Base-by-base conservation (phyloP, 2,329 filamentous ascomycete species). In the Colletotrichum higginsianum region DNA sequence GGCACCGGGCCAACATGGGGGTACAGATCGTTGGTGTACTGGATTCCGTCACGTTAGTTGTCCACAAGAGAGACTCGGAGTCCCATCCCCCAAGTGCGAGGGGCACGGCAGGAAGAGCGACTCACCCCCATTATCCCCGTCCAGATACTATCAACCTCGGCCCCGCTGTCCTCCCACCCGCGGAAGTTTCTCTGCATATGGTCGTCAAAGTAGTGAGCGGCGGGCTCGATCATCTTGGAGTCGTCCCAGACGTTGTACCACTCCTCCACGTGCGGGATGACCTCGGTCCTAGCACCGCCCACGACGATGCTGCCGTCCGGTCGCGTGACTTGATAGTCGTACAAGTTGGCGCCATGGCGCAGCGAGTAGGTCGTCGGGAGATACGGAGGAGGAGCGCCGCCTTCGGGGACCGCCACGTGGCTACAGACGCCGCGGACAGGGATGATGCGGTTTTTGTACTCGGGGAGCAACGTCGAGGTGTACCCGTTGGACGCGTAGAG, bases 401-500 rank as follows among this genome's bases (percentile, higher is more conserved):
- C 74, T 7, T 76, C 73, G 3, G 79, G 76, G 2, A 73, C 74
- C 18, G 61, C 70, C 13, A 81, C 79, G 4, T 75, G 76, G 44
- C 78, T 79, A 67, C 80, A 81, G 2, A 80, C 80, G 1, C 89
- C 91, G 50, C 90, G 86, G 3, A 88, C 86, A 0, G 92, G 92
- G 11, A 92, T 84, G 70, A 94, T 92, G 12, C 88, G 86, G 70
- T 87, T 85, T 8, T 83, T 80, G 77, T 92, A 92, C 66, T 85
- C 78, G 0, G 90, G 90, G 1, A 91, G 81, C 7, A 94, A 78
- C 15, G 87, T 85, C 1, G 89, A 87, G 0, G 90, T 92, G 78
- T 93, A 93, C 15, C 84, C 91, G 75, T 94, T 94, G 1, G 90
- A 93, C 18, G 91, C 91, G 53, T 92, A 84, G 21, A 93, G 81